Percentiles rank a stretch among this genome's conserved stretches.
Conservation (phyloP, 495 filamentous ascomycete species). For the Hypoxylon lenormandii region DNA sequence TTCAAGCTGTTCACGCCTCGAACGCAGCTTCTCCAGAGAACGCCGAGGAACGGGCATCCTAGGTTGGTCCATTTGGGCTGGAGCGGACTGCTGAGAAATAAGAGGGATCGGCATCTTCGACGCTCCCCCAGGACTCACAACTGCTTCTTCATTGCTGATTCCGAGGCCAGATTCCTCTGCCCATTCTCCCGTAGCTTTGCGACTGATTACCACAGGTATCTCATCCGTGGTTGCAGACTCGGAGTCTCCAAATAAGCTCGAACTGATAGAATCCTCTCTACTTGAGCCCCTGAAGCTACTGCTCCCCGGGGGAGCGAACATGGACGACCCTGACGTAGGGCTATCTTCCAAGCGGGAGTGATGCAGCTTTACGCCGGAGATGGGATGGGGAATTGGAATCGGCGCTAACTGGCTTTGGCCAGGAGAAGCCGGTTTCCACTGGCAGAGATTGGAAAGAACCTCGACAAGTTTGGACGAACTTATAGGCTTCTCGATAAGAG, state of each 20-base stretch:
- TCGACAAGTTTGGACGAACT: slow-evolving; percentile 88
- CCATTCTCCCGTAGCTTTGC: slow-evolving; percentile 78
- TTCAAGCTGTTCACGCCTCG: slow-evolving; percentile 80
- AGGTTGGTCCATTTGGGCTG: slow-evolving; percentile 68
- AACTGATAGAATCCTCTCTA: slow-evolving; percentile 85
- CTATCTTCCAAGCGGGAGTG: slow-evolving; percentile 77
- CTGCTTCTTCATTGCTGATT: slow-evolving; percentile 67
- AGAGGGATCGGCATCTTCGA: slow-evolving; percentile 63
- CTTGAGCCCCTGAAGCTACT: slow-evolving; percentile 81
- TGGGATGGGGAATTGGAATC: slow-evolving; percentile 61
- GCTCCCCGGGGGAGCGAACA: slow-evolving; percentile 73
- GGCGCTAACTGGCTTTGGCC: slow-evolving; percentile 59
- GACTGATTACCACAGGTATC: slow-evolving; percentile 77
- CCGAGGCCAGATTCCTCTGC: slow-evolving; percentile 74
- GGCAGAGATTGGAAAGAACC: slow-evolving; percentile 83
- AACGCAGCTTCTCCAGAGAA: slow-evolving; percentile 81
- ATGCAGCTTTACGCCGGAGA: slow-evolving; percentile 73
- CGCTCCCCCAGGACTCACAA: slow-evolving; percentile 49
- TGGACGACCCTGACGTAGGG: slow-evolving; percentile 83
- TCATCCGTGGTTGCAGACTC: slow-evolving; percentile 84
- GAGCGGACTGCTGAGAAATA: slow-evolving; percentile 74
- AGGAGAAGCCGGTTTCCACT: slow-evolving; percentile 84
- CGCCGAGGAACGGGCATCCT: slow-evolving; percentile 69
- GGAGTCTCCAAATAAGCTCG: slow-evolving; percentile 85
- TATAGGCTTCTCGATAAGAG: slow-evolving; percentile 93